Evolutionary conservation across 2,329 filamentous ascomycete species (phyloP).

Genomic region (Aspergillus nomiae): DNA sequence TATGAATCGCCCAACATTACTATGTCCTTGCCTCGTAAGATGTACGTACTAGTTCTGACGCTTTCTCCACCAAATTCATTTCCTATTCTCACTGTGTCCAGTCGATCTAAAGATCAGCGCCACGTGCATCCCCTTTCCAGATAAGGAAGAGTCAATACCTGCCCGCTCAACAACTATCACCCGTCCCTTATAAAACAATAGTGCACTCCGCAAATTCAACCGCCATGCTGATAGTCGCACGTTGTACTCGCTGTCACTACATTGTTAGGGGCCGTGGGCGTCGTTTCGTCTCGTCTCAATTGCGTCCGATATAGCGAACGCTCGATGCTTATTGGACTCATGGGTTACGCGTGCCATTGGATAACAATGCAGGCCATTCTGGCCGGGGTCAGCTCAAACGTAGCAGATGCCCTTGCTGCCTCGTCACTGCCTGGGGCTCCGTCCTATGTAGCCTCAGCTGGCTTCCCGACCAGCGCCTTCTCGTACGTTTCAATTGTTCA

Average conservation of each 20-base stretch:
- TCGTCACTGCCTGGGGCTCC: conserved; percentile 24
- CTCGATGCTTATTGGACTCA: background rate
- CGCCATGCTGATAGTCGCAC: background rate
- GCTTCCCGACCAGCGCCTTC: conserved; percentile 55
- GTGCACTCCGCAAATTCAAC: background rate
- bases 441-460: conserved; percentile 39
- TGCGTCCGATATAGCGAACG: background rate
- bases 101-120: background rate
- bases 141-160: background rate
- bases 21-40: background rate
- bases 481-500: conserved; percentile 32
- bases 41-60: background rate
- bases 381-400: conserved; percentile 4
- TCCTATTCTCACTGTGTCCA: background rate
- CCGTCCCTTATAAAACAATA: background rate
- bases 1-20: background rate
- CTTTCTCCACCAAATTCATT: background rate
- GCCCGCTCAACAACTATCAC: background rate
- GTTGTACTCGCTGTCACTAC: too few species aligned
- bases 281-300: background rate
- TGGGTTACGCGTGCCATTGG: background rate
- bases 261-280: background rate
- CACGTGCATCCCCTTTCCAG: background rate
- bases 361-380: conserved; percentile 16
- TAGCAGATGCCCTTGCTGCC: conserved; percentile 5